These are phyloP conservation scores for Botryotinia globosa DNA, from an alignment of 2,329 filamentous ascomycete genomes.

Conservation along the genomic window DNA sequence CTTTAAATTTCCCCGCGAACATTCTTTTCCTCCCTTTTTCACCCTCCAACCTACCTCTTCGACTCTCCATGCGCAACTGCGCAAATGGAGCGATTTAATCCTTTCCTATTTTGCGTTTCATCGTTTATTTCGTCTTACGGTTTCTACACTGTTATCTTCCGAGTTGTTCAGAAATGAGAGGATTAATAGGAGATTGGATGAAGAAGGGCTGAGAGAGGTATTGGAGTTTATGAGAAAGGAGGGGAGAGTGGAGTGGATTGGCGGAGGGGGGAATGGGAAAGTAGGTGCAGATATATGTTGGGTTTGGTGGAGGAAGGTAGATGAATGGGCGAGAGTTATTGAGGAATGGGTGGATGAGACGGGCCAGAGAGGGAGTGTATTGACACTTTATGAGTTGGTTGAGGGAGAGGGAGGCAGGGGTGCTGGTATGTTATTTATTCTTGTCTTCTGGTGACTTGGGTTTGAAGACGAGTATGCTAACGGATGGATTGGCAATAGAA, in stretches of 20 bases:
- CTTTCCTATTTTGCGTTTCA: constrained; percentile 79
- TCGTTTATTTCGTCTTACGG: constrained; percentile 70
- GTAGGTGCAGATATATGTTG: constrained; percentile 56
- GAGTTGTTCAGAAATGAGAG: constrained; percentile 56
- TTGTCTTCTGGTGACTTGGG: neutral
- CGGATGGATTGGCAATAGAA: constrained; percentile 48
- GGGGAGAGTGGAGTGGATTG: constrained; percentile 65
- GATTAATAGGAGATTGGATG: constrained; percentile 51
- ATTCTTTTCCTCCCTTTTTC: constrained; percentile 83
- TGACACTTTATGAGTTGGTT: constrained; percentile 88
- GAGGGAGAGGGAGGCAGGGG: constrained; percentile 78
- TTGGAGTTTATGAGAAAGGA: constrained; percentile 58
- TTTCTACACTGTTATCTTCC: constrained; percentile 58
- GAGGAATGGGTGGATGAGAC: constrained; percentile 62
- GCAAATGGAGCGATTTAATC: constrained; percentile 83
- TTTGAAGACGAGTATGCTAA: neutral
- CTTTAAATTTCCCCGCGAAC: constrained; percentile 61
- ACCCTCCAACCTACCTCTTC: constrained; percentile 72
- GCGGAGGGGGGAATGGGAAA: constrained; percentile 56
- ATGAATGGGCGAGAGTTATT: constrained; percentile 75
- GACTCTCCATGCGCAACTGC: constrained; percentile 71
- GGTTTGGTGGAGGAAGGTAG: constrained; percentile 81
- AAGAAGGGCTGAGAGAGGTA: constrained; percentile 55
- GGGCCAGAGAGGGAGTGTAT: constrained; percentile 80
- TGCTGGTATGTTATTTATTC: constrained; percentile 49